Percentiles rank a stretch among this genome's conserved stretches.
These are phyloP conservation scores for Scheffersomyces segobiensis DNA, from an alignment of 1,139 yeast species.

Conservation along the genomic window DNA sequence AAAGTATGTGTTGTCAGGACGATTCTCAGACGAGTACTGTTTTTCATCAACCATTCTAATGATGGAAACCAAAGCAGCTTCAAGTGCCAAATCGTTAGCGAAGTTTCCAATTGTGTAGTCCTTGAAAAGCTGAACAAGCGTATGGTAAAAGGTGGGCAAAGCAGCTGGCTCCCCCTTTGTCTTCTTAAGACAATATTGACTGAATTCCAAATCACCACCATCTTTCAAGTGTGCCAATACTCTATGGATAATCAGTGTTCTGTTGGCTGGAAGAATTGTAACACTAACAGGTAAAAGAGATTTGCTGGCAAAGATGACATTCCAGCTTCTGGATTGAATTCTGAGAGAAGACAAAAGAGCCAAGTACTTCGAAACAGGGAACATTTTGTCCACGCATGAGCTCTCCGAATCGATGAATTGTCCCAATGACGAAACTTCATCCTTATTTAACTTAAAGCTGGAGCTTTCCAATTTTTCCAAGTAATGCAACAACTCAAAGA, in stretches of 20 bases:
- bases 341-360: conserved; percentile 47
- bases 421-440: conserved; percentile 18
- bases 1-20: conserved; percentile 16
- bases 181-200: conserved; percentile 18
- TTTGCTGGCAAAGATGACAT: conserved; percentile 28
- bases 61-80: conserved; percentile 35
- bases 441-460: conserved; percentile 18
- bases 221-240: conserved; percentile 32
- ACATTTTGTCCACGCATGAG: conserved; percentile 12
- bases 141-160: conserved; percentile 29
- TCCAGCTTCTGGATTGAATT: conserved; percentile 51
- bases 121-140: conserved; percentile 43
- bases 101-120: conserved; percentile 53
- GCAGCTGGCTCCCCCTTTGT: conserved; percentile 14
- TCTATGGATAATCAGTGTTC: conserved; percentile 27
- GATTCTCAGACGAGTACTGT: conserved; percentile 15
- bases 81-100: conserved; percentile 37
- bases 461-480: conserved; percentile 25
- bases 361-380: conserved; percentile 34
- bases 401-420: conserved; percentile 10
- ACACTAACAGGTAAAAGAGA: conserved; percentile 46
- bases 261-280: conserved; percentile 46
- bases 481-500: conserved; percentile 47
- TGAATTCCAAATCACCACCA: conserved; percentile 23
- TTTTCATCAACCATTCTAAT: conserved; percentile 34